Conservation (phyloP, 768 basidiomycete species). For the Termitomyces sp. region DNA sequence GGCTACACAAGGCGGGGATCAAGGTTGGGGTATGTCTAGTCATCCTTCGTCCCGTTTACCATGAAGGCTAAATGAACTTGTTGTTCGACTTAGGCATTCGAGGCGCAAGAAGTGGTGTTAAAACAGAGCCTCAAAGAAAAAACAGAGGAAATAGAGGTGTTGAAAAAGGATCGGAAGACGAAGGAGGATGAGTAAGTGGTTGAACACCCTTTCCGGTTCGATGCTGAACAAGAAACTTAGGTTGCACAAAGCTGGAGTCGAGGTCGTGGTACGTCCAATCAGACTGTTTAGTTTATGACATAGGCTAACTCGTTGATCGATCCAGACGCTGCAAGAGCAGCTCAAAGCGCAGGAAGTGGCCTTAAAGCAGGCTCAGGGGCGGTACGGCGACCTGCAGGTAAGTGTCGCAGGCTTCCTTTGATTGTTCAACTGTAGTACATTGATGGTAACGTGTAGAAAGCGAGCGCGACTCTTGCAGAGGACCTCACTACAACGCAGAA, state of each 20-base stretch:
- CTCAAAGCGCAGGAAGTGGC: constrained; percentile 44
- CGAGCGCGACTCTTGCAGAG: constrained; percentile 28
- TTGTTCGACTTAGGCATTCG: constrained; percentile 15
- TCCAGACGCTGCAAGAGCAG: constrained; percentile 18
- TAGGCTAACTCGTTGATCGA: neutral
- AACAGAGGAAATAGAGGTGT: neutral
- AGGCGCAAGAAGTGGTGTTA: constrained; percentile 41
- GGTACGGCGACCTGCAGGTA: constrained; percentile 14
- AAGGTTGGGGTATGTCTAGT: neutral
- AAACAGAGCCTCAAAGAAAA: constrained; percentile 21
- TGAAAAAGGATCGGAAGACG: neutral
- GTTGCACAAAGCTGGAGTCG: neutral
- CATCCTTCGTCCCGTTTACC: neutral
- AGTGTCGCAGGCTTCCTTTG: too few species aligned
- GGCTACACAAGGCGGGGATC: neutral
- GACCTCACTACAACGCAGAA: constrained; percentile 27
- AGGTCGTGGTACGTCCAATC: neutral
- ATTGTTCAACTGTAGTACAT: neutral
- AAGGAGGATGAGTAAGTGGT: neutral
- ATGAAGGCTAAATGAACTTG: neutral
- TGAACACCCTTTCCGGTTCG: neutral
- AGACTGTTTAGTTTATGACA: neutral
- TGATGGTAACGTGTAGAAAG: constrained; percentile 18
- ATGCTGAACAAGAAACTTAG: neutral
- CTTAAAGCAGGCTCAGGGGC: constrained; percentile 38